These are phyloP conservation scores for Podaxis rugospora DNA, from an alignment of 768 basidiomycete species.

Conservation along the genomic window DNA sequence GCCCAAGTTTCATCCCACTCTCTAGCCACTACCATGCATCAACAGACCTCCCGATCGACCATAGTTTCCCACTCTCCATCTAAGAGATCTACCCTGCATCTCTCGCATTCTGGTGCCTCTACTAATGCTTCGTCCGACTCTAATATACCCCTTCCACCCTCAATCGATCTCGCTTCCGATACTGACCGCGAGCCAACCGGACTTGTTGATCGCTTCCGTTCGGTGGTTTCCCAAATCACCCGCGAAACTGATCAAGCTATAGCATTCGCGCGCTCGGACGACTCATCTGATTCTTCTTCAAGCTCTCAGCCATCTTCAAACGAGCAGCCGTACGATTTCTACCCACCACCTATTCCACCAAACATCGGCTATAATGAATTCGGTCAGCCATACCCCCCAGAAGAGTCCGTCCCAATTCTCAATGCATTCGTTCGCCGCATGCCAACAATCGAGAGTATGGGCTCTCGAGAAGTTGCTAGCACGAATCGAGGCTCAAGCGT, in stretches of 20 bases:
- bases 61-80: constrained; percentile 7
- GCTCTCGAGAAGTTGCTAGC: constrained; percentile 52
- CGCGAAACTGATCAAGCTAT: constrained; percentile 50
- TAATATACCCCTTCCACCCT: neutral
- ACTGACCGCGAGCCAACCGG: constrained; percentile 33
- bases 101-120: constrained; percentile 2
- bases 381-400: constrained; percentile 40
- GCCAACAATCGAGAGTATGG: constrained; percentile 79
- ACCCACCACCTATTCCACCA: constrained; percentile 24
- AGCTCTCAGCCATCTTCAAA: neutral
- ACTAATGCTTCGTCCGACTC: neutral
- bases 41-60: constrained; percentile 12
- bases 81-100: constrained; percentile 3
- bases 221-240: constrained; percentile 44
- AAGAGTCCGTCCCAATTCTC: constrained; percentile 54
- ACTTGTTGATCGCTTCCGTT: constrained; percentile 48
- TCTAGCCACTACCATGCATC: neutral
- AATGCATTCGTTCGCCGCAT: constrained; percentile 66
- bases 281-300: constrained; percentile 13
- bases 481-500: constrained; percentile 21
- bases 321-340: constrained; percentile 23
- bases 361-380: constrained; percentile 44
- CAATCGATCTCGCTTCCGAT: constrained; percentile 10
- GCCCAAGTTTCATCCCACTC: neutral
- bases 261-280: constrained; percentile 29